Conservation (phyloP, 805 yeast genomes). For the Zygosaccharomyces kombuchaensis region DNA sequence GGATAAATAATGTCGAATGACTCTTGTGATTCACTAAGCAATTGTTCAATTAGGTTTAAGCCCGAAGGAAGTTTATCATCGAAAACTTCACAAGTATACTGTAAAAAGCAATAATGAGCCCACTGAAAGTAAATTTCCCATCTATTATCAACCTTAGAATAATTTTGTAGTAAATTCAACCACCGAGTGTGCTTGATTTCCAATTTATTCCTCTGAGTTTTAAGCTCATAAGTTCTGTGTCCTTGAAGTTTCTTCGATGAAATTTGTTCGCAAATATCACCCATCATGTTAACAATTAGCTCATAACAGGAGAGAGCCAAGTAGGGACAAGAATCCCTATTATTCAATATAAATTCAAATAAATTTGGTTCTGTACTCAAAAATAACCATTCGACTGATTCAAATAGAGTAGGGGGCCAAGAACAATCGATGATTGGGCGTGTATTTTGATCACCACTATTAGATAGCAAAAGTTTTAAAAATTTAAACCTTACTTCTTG, state of each 20-base stretch:
- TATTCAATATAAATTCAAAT: constrained; percentile 18
- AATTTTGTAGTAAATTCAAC: constrained; percentile 38
- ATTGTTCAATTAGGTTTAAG: constrained; percentile 22
- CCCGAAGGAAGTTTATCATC: constrained; percentile 30
- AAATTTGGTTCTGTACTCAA: constrained; percentile 30
- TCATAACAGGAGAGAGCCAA: constrained; percentile 41
- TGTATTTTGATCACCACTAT: constrained; percentile 7
- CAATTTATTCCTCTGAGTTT: constrained; percentile 41
- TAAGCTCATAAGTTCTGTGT: constrained; percentile 32
- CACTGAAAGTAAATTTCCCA: constrained; percentile 42
- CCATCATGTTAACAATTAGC: constrained; percentile 42
- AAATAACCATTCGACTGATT: constrained; percentile 33
- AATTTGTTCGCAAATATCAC: constrained; percentile 33
- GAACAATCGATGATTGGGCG: constrained; percentile 37
- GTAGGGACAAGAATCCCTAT: constrained; percentile 12
- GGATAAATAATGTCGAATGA: constrained; percentile 40
- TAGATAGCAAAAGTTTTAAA: constrained; percentile 24
- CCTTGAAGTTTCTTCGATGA: constrained; percentile 30
- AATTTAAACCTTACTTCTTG: constrained; percentile 38
- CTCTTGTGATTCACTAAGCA: constrained; percentile 10
- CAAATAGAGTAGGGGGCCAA: constrained; percentile 39
- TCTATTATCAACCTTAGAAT: constrained; percentile 10
- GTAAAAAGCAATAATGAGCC: constrained; percentile 44
- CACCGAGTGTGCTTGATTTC: constrained; percentile 47
- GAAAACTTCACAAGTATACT: constrained; percentile 38